phyloP scores from a whole-genome alignment of 306 rosid genomes.

The Prunus kanzakura region DNA sequence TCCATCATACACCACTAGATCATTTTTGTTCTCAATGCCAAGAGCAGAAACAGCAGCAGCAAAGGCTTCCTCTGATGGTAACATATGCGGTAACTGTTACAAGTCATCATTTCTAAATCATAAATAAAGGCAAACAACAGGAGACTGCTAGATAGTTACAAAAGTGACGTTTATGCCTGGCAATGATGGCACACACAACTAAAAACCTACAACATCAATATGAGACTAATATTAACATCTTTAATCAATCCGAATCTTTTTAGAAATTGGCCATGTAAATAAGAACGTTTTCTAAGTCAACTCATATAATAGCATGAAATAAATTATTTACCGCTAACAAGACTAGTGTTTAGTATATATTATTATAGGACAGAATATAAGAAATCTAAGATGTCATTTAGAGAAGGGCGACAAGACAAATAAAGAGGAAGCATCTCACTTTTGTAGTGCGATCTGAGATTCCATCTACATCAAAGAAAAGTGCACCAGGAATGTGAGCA shows the following conservation, averaged over 20 bases:
- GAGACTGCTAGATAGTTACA: conserved; percentile 1
- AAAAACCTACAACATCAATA: neutral
- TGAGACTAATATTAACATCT: neutral
- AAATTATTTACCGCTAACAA: neutral
- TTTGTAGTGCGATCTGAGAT: conserved; percentile 69
- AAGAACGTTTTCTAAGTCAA: neutral
- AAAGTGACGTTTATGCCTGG: neutral
- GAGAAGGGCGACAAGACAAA: conserved; percentile 3
- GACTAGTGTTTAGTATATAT: neutral
- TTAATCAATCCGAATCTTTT: neutral
- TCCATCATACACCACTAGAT: conserved; percentile 86
- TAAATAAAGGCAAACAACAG: conserved; percentile 19
- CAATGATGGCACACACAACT: neutral
- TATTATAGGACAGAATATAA: too few species aligned
- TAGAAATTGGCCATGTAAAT: neutral
- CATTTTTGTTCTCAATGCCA: conserved; percentile 80
- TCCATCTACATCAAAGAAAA: conserved; percentile 96
- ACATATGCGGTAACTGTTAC: conserved; percentile 92
- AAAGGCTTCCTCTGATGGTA: conserved; percentile 97
- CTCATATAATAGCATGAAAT: neutral
- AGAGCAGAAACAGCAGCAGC: conserved; percentile 96
- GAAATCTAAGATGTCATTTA: neutral
- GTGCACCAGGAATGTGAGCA: conserved; percentile 98
- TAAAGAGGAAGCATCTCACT: conserved; percentile 42
- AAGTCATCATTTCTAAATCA: conserved; percentile 23